Conservation (phyloP, 129 eudicot species). For the Centrapalus pauciflorus region DNA sequence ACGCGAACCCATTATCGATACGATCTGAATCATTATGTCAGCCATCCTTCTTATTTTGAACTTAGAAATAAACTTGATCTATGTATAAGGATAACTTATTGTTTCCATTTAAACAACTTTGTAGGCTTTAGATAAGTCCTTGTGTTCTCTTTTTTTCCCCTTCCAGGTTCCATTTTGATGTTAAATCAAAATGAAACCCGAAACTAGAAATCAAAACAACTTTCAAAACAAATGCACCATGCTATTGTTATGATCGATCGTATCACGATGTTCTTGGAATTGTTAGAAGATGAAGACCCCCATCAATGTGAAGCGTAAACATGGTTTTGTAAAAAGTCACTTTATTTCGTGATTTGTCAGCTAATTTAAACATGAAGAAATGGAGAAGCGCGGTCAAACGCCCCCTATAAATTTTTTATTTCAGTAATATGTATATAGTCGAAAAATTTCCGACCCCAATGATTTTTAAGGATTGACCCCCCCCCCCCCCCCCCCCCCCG, state of each 20-base stretch:
- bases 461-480: too few species aligned
- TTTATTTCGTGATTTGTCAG: constrained; percentile 31
- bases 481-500: too few species aligned
- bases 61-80: too few species aligned
- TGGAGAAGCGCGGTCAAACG: constrained; percentile 46
- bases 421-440: too few species aligned
- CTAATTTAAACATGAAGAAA: constrained; percentile 50
- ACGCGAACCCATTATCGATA: too few species aligned
- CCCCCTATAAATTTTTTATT: too few species aligned
- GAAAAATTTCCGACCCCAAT: too few species aligned
- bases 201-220: not conserved
- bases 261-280: constrained; percentile 30
- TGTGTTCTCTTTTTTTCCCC: not conserved
- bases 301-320: constrained; percentile 70
- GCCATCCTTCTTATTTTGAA: too few species aligned
- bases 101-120: not conserved
- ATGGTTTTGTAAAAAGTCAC: constrained; percentile 62
- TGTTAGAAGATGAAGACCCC: constrained; percentile 62
- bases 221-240: not conserved
- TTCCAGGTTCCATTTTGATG: not conserved
- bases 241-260: not conserved
- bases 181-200: not conserved
- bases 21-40: too few species aligned
- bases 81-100: not conserved
- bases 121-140: not conserved